Percentiles rank a stretch among this genome's conserved stretches.
phyloP scores from a whole-genome alignment of 768 basidiomycete species.

The Pulveroboletus ravenelii region DNA sequence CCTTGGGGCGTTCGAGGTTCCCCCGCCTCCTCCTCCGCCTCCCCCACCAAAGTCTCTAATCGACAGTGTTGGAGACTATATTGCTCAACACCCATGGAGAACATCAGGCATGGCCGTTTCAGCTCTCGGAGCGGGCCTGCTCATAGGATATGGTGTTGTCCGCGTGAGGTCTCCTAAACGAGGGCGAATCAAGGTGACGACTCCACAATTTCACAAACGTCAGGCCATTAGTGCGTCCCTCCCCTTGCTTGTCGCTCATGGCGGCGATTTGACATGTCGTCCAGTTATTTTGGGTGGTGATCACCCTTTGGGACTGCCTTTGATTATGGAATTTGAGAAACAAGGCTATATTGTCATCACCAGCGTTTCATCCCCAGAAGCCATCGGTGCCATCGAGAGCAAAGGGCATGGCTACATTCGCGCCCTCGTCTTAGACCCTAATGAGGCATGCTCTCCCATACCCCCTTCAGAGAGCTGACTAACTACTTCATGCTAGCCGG shows the following conservation, averaged over 20 bases:
- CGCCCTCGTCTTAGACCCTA: conserved; percentile 76
- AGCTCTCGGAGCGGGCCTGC: conserved; percentile 55
- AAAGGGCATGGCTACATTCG: conserved; percentile 71
- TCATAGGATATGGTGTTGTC: conserved; percentile 49
- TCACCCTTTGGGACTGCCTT: conserved; percentile 60
- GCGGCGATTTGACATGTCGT: conserved; percentile 1
- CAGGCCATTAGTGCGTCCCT: conserved; percentile 41
- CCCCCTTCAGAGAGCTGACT: background rate
- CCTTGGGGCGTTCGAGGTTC: conserved; percentile 70
- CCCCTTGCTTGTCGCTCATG: background rate
- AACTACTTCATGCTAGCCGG: conserved; percentile 46
- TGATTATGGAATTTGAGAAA: conserved; percentile 70
- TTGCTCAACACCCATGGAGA: conserved; percentile 57
- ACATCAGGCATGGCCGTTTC: conserved; percentile 51
- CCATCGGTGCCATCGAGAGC: conserved; percentile 59
- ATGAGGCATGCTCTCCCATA: conserved; percentile 47
- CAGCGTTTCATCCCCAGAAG: conserved; percentile 67
- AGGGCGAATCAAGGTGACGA: conserved; percentile 21
- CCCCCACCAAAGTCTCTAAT: conserved; percentile 45
- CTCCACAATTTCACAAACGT: conserved; percentile 37
- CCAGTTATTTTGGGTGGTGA: conserved; percentile 82
- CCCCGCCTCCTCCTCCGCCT: conserved; percentile 57
- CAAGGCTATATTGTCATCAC: conserved; percentile 81
- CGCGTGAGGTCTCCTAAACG: conserved; percentile 21
- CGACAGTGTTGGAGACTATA: conserved; percentile 48